Evolutionary conservation across 495 filamentous ascomycete species (phyloP).

Genomic region (Aspergillus diversus): DNA sequence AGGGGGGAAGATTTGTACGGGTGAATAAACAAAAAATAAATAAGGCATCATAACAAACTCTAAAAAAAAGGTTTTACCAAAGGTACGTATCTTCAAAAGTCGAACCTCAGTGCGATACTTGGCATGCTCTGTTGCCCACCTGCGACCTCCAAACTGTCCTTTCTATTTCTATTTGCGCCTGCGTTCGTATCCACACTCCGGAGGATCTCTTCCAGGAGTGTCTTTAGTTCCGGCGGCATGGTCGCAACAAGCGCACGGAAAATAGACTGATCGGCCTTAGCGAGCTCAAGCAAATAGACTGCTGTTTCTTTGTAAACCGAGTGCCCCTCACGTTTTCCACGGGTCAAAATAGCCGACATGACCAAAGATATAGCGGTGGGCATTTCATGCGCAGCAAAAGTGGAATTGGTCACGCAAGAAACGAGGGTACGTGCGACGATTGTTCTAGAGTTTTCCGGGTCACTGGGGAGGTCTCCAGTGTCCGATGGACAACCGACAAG

Average conservation of each 20-base stretch:
- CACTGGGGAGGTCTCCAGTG: constrained; percentile 54
- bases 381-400: constrained; percentile 49
- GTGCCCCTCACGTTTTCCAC: constrained; percentile 59
- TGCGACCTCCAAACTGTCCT: constrained; percentile 39
- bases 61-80: constrained; percentile 7
- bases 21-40: constrained; percentile 1
- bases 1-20: not conserved
- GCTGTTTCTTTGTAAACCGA: constrained; percentile 70
- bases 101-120: constrained; percentile 91
- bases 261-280: constrained; percentile 66
- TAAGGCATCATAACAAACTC: constrained; percentile 3
- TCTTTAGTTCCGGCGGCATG: constrained; percentile 71
- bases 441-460: constrained; percentile 72
- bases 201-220: constrained; percentile 83
- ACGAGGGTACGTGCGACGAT: constrained; percentile 74
- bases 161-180: constrained; percentile 32
- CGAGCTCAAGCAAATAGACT: constrained; percentile 76
- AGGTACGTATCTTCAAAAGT: constrained; percentile 61
- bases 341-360: constrained; percentile 75
- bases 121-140: constrained; percentile 63
- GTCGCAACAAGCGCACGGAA: constrained; percentile 77
- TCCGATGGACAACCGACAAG: constrained; percentile 64
- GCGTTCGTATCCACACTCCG: constrained; percentile 55
- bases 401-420: constrained; percentile 60
- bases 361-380: constrained; percentile 71